Base-by-base conservation (phyloP, 108 stramenopile genomes). In the Pseudonitzschia pungens region DNA sequence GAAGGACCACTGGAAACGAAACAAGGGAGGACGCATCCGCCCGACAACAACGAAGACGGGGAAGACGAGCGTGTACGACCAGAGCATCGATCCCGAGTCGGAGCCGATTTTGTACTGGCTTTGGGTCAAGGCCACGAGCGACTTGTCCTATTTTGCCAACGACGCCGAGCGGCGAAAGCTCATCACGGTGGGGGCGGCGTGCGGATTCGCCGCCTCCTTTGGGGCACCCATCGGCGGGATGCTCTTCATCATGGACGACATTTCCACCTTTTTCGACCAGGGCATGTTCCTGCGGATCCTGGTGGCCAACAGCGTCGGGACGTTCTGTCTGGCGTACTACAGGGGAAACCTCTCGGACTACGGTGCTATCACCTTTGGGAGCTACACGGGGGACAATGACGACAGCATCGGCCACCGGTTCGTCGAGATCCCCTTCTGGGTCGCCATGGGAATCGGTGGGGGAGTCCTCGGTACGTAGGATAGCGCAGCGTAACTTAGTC, bases 151-250 rank as follows among this genome's bases (percentile, higher is more conserved):
- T 41, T 89, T 92, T 72, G 33, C 85, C 0, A 88, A 65, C 64
- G 91, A 92, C 75, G 65, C 72, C 0, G 86, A 85, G 53, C 73
- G 89, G 52, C 82, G 95, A 4, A 89, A 93, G 69, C 77, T 93
- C 15, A 82, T 93, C 26, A 79, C 80, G 40, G 87, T 90, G 57
- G 95, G 92, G 22, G 86, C 91, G 8, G 86, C 92, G 0, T 88
- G 78, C 11, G 95, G 95, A 16, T 92, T 96, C 69, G 89, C 95
- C 0, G 85, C 92, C 16, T 86, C 91, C 14, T 96, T 96, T 79
- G 87, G 91, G 28, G 89, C 95, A 7, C 95, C 95, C 7, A 86
- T 96, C 52, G 94, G 95, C 16, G 95, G 95, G 18, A 72, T 96
- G 24, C 69, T 83, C 16, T 83, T 77, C 40, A 56, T 72, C 40